Evolutionary conservation across 768 basidiomycete species (phyloP).

Genomic region (Pholiota conissans): DNA sequence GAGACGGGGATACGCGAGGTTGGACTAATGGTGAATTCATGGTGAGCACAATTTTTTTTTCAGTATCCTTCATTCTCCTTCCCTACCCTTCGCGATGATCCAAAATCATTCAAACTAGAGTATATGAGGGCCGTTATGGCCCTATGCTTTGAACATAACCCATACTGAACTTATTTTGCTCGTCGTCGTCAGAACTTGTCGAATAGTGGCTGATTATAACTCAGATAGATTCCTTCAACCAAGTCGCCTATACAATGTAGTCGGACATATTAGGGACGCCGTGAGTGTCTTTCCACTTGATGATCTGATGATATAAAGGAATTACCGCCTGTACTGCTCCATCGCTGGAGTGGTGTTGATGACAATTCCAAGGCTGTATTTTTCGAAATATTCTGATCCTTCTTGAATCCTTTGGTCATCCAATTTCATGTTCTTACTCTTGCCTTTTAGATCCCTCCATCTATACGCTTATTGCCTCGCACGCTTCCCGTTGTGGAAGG

Average conservation of each 20-base stretch:
- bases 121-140: slow-evolving; percentile 73
- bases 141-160: slow-evolving; percentile 70
- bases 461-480: background rate
- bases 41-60: slow-evolving; percentile 4
- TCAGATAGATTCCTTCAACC: background rate
- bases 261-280: background rate
- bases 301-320: slow-evolving; percentile 68
- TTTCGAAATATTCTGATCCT: slow-evolving; percentile 53
- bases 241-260: too few relatives aligned
- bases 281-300: slow-evolving; percentile 34
- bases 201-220: background rate
- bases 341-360: slow-evolving; percentile 47
- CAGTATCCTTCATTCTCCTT: background rate
- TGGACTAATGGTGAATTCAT: background rate
- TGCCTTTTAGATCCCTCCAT: background rate
- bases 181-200: background rate
- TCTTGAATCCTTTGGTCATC: slow-evolving; percentile 3
- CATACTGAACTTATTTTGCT: slow-evolving; percentile 47
- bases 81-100: slow-evolving; percentile 59
- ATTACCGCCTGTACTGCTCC: slow-evolving; percentile 79
- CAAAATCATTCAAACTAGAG: slow-evolving; percentile 84
- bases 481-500: too few relatives aligned
- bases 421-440: background rate
- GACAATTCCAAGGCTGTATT: slow-evolving; percentile 85
- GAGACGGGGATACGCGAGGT: background rate